A percentile compares a stretch with the other conserved stretches of the same genome.
Conservation (phyloP, 2,329 filamentous ascomycete species). For the Colletotrichum sp. region DNA sequence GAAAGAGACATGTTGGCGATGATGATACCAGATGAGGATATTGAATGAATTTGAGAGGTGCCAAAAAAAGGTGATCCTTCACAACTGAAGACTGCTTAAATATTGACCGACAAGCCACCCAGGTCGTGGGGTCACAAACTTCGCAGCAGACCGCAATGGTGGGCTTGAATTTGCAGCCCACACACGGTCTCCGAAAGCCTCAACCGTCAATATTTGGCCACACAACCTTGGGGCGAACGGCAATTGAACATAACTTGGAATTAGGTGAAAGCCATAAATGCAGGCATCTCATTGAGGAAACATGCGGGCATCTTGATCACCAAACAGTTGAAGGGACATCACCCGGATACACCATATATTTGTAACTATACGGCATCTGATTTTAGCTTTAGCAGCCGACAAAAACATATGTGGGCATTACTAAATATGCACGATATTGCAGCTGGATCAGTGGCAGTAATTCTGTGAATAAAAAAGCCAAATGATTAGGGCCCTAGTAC, state of each 20-base stretch:
- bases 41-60: neutral
- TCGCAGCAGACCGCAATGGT: neutral
- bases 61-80: neutral
- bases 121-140: neutral
- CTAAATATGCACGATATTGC: accelerated
- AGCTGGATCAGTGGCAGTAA: neutral
- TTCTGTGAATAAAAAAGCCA: neutral
- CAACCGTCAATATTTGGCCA: neutral
- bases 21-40: neutral
- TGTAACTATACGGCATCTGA: too few relatives aligned
- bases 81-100: neutral
- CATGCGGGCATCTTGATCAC: neutral
- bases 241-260: neutral
- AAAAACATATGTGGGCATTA: neutral
- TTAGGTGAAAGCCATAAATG: neutral
- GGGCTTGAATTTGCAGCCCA: neutral
- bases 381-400: neutral
- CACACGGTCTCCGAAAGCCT: neutral
- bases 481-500: neutral
- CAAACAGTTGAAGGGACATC: too few relatives aligned
- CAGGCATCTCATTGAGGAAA: neutral
- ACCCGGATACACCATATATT: too few relatives aligned
- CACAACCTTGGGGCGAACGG: neutral
- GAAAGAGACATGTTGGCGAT: neutral
- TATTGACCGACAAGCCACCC: neutral